These are phyloP conservation scores for Tinospora cordifolia DNA, from an alignment of 164 flowering plant genomes.

Conservation along the genomic window DNA sequence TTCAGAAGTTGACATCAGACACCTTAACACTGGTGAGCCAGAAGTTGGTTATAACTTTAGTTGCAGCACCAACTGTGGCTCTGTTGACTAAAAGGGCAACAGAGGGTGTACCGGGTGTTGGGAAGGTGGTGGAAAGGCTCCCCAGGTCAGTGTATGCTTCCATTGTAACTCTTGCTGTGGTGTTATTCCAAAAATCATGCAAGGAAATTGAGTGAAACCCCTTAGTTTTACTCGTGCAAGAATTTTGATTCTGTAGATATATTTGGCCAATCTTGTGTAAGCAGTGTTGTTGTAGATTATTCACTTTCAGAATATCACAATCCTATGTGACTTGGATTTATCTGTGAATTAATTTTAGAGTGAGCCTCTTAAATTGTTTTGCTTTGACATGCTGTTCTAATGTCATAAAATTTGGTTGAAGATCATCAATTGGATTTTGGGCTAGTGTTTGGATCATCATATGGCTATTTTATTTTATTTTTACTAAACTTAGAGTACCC, in stretches of 20 bases:
- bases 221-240: background rate
- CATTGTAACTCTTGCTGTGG: slow-evolving; percentile 57
- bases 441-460: too few relatives aligned
- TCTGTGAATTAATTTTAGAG: too few relatives aligned
- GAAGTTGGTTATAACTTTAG: slow-evolving; percentile 57
- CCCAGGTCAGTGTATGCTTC: slow-evolving; percentile 79
- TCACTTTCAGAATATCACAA: too few relatives aligned
- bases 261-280: background rate
- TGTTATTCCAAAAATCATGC: slow-evolving; percentile 43
- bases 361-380: too few relatives aligned
- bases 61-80: slow-evolving; percentile 79
- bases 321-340: too few relatives aligned
- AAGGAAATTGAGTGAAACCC: slow-evolving; percentile 22
- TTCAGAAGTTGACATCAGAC: slow-evolving; percentile 49
- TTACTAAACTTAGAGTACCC: too few relatives aligned
- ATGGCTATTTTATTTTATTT: too few relatives aligned
- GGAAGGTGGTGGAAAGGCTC: slow-evolving; percentile 70
- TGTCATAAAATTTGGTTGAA: too few relatives aligned
- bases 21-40: slow-evolving; percentile 57
- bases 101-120: slow-evolving; percentile 79
- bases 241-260: background rate
- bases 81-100: slow-evolving; percentile 71
- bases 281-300: background rate
- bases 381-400: too few relatives aligned
- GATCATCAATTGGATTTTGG: too few relatives aligned